Percentiles rank a stretch among this genome's conserved stretches.
These are phyloP conservation scores for Shiraia sp. DNA, from an alignment of 2,329 filamentous ascomycete species.

Conservation along the genomic window DNA sequence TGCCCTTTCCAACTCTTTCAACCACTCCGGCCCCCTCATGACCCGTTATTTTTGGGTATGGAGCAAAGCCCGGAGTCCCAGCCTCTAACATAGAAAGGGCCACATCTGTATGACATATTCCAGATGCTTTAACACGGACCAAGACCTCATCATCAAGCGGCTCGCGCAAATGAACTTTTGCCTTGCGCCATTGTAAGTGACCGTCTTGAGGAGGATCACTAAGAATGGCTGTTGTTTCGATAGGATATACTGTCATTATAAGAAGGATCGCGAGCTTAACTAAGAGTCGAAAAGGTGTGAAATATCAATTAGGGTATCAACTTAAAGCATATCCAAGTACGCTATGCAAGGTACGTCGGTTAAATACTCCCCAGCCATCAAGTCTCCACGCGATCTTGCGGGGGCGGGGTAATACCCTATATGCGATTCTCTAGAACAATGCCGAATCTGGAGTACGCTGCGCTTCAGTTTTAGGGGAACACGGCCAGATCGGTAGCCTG, in stretches of 20 bases:
- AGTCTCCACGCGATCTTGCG: no score
- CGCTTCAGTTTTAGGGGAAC: no score
- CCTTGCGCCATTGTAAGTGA: conserved; percentile 45
- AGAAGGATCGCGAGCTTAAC: no score
- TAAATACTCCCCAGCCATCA: no score
- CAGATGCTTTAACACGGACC: conserved; percentile 58
- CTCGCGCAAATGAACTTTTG: conserved; percentile 42
- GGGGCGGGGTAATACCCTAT: no score
- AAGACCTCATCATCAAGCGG: conserved; percentile 54
- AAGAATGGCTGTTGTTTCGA: conserved; percentile 43
- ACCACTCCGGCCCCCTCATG: conserved; percentile 62
- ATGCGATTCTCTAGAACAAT: no score
- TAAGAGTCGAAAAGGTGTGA: no score
- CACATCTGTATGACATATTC: conserved; percentile 61
- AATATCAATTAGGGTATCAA: no score
- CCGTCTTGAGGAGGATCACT: conserved; percentile 42
- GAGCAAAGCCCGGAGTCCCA: conserved; percentile 27
- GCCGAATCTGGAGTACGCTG: no score
- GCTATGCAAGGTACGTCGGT: no score
- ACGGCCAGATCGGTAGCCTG: no score
- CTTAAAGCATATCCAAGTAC: no score
- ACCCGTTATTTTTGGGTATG: conserved; percentile 55
- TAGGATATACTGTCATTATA: conserved; percentile 8
- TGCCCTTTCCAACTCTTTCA: conserved; percentile 46
- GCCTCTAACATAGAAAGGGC: conserved; percentile 49